phyloP scores from a whole-genome alignment of 768 basidiomycete genomes.

The Macrolepiota dolichaula region DNA sequence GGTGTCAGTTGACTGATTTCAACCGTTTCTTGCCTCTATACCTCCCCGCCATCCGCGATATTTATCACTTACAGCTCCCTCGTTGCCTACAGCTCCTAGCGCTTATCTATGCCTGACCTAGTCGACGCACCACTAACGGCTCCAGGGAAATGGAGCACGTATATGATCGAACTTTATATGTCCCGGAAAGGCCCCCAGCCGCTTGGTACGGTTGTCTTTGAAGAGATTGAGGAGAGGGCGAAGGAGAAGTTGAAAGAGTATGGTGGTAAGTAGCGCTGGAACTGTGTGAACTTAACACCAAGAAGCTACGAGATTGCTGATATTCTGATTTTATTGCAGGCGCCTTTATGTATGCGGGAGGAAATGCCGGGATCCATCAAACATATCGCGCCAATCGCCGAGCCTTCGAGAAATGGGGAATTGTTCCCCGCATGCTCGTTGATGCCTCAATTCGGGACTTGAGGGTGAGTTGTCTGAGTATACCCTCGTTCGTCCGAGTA shows the following conservation, averaged over 20 bases:
- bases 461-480: conserved; percentile 38
- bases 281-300: neutral
- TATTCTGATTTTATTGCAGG: conserved; percentile 27
- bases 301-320: neutral
- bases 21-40: neutral
- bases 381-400: conserved; percentile 67
- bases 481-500: neutral
- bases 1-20: neutral
- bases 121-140: neutral
- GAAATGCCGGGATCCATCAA: conserved; percentile 68
- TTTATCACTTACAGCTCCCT: neutral
- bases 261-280: conserved; percentile 34
- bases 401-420: conserved; percentile 63
- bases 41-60: neutral
- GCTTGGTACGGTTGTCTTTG: conserved; percentile 57
- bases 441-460: conserved; percentile 54
- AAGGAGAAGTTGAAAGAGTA: conserved; percentile 58
- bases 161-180: conserved; percentile 36
- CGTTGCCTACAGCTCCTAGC: neutral
- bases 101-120: conserved; percentile 2
- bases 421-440: conserved; percentile 80
- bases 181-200: conserved; percentile 38
- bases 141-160: conserved; percentile 34
- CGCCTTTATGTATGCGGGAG: conserved; percentile 72
- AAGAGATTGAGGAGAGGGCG: conserved; percentile 66